phyloP scores from a whole-genome alignment of 768 basidiomycete genomes.

The Kondoa subrosea region DNA sequence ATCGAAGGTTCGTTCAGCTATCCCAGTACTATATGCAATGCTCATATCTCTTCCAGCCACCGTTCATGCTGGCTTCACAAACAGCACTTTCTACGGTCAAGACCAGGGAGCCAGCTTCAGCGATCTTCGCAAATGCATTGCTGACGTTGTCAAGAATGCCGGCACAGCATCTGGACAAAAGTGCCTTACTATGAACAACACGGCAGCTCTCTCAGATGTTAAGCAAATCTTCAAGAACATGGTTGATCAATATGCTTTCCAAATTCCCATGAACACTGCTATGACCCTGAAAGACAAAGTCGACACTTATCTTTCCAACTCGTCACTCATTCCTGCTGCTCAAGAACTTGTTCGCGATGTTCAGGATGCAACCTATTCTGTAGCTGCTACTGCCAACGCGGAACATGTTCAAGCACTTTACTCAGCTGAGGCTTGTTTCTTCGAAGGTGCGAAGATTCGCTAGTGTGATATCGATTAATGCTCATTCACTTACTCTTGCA shows the following conservation, averaged over 20 bases:
- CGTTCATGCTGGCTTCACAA: neutral
- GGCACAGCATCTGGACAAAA: neutral
- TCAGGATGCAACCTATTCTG: neutral
- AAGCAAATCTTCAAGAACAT: neutral
- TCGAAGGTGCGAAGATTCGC: neutral
- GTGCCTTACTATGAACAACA: neutral
- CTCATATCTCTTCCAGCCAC: too few relatives aligned
- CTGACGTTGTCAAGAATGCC: neutral
- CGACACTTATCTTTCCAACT: neutral
- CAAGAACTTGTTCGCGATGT: neutral
- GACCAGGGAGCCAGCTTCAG: neutral
- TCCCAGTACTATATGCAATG: too few relatives aligned
- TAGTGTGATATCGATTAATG: neutral
- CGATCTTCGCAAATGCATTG: neutral
- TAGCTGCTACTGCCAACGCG: neutral
- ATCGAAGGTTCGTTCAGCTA: too few relatives aligned
- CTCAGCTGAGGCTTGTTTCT: slow-evolving; percentile 8
- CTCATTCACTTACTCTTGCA: neutral
- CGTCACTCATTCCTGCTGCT: neutral
- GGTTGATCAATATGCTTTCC: neutral
- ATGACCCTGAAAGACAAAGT: neutral
- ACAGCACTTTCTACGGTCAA: neutral
- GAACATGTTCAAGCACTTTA: slow-evolving; percentile 4
- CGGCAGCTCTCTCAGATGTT: neutral
- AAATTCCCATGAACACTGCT: neutral